Evolutionary conservation across 2,329 filamentous ascomycete genomes (phyloP).

Genomic region (Ceratocystis harringtonii): DNA sequence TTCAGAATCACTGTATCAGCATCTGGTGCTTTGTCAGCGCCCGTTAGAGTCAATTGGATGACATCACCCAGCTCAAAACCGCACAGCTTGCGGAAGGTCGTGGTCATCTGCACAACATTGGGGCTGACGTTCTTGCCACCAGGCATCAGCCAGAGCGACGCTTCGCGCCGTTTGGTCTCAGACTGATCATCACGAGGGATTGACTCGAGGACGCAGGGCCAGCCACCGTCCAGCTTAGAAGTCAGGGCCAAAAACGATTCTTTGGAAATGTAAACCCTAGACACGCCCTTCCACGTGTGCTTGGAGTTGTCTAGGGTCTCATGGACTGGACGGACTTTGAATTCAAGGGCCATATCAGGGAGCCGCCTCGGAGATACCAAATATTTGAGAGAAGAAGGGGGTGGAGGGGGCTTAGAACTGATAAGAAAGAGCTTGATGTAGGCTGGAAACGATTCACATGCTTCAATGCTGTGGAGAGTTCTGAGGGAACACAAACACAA

Average conservation of each 20-base stretch:
- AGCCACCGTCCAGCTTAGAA: slow-evolving; percentile 30
- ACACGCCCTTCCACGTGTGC: slow-evolving; percentile 28
- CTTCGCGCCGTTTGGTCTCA: slow-evolving; percentile 27
- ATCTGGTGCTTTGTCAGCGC: slow-evolving; percentile 32
- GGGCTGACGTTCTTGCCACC: slow-evolving; percentile 46
- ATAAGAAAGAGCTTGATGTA: not conserved
- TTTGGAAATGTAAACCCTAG: slow-evolving; percentile 34
- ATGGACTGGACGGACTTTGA: slow-evolving; percentile 30
- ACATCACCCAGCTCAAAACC: slow-evolving; percentile 58
- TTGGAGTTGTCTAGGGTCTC: slow-evolving; percentile 31
- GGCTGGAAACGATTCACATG: not conserved
- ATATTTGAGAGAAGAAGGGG: not conserved
- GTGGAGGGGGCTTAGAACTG: not conserved
- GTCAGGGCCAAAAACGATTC: slow-evolving; percentile 33
- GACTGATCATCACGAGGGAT: slow-evolving; percentile 19
- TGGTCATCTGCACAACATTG: slow-evolving; percentile 56
- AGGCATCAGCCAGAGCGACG: slow-evolving; percentile 35
- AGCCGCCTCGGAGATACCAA: not conserved
- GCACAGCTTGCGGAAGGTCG: slow-evolving; percentile 56
- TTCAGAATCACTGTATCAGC: slow-evolving; percentile 45
- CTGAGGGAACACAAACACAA: slow-evolving; percentile 4
- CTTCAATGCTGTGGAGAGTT: not conserved
- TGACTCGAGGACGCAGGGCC: slow-evolving; percentile 29
- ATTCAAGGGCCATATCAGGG: slow-evolving; percentile 24
- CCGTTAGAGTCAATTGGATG: slow-evolving; percentile 42